These are phyloP conservation scores for Trichoderma guizhouense DNA, from an alignment of 2,329 filamentous ascomycete species.

Conservation along the genomic window DNA sequence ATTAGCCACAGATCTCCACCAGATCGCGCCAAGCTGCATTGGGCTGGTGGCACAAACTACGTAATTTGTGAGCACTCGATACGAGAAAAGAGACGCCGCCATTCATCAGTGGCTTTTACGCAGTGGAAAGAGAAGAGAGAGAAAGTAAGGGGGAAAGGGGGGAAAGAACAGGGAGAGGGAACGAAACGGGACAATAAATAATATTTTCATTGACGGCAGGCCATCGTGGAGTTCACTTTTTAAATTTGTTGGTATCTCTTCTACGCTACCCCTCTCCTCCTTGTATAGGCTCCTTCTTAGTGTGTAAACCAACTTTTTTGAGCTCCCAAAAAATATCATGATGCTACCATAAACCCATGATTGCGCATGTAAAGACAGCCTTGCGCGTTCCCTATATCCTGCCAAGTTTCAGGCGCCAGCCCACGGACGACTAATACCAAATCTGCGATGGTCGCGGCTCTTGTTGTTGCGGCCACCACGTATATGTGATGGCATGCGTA, in stretches of 20 bases:
- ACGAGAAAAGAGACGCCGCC: not conserved
- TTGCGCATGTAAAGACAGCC: conserved; percentile 8
- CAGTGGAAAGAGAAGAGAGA: not conserved
- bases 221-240: not conserved
- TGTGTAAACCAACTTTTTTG: conserved; percentile 18
- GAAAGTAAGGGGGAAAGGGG: not conserved
- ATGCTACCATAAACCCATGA: conserved; percentile 1
- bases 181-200: not conserved
- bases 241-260: conserved; percentile 17
- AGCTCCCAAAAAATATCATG: not conserved
- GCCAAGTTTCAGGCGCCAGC: conserved; percentile 8
- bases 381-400: conserved; percentile 13
- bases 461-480: not conserved
- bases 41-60: conserved; percentile 7
- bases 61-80: not conserved
- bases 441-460: not conserved
- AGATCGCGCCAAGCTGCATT: conserved; percentile 14
- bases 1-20: conserved; percentile 12
- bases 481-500: not conserved
- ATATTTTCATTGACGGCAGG: not conserved
- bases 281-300: not conserved
- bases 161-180: not conserved
- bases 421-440: not conserved
- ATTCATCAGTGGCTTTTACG: not conserved
- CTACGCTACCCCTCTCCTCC: conserved; percentile 1